Evolutionary conservation across 2,329 filamentous ascomycete species (phyloP).

Genomic region (Penicillium hordei): DNA sequence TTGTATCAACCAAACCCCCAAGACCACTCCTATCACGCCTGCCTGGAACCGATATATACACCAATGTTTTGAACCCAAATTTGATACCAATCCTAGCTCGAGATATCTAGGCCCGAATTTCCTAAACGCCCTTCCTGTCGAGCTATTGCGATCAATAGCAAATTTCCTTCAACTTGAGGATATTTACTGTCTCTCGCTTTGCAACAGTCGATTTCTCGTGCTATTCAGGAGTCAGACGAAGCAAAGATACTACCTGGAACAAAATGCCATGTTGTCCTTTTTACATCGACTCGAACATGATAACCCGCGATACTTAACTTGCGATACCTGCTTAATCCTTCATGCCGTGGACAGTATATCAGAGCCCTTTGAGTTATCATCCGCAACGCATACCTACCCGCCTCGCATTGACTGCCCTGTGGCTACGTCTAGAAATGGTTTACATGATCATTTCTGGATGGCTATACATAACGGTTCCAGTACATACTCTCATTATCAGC

Average conservation of each 20-base stretch:
- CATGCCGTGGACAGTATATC: neutral
- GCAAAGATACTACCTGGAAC: neutral
- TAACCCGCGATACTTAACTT: neutral
- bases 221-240: neutral
- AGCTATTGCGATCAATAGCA: neutral
- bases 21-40: neutral
- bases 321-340: neutral
- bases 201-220: neutral
- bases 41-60: neutral
- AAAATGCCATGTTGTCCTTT: neutral
- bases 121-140: neutral
- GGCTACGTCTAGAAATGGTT: rapidly evolving
- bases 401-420: neutral
- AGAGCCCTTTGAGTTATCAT: neutral
- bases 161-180: neutral
- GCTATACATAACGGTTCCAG: neutral
- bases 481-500: neutral
- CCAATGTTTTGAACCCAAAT: neutral
- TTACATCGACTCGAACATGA: neutral
- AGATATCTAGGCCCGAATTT: neutral
- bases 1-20: neutral
- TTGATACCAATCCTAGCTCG: neutral
- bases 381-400: neutral
- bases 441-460: neutral
- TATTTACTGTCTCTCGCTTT: neutral